Conservation (phyloP, 805 yeast genomes). For the Cyberlindnera misumaiensis region DNA sequence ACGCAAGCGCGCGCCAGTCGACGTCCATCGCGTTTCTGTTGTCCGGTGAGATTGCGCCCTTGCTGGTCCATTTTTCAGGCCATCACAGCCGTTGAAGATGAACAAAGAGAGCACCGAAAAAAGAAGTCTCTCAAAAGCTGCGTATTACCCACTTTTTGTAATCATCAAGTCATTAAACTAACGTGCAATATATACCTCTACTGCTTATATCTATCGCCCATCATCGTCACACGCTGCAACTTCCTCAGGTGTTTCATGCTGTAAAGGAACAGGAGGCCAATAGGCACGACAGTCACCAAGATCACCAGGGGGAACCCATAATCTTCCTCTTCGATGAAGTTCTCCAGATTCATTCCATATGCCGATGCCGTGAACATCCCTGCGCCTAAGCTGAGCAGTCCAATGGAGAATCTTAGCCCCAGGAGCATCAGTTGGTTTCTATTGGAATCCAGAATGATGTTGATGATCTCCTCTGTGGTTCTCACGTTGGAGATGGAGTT, state of each 20-base stretch:
- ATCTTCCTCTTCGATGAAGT: constrained; percentile 78
- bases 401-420: constrained; percentile 77
- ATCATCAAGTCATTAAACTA: neutral
- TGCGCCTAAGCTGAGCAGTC: constrained; percentile 74
- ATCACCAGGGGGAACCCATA: constrained; percentile 58
- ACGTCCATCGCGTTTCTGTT: neutral
- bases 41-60: too few species aligned
- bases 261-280: constrained; percentile 40
- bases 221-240: constrained; percentile 70
- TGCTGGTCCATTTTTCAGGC: too few species aligned
- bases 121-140: too few species aligned
- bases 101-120: too few species aligned
- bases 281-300: constrained; percentile 33
- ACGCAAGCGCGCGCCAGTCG: neutral
- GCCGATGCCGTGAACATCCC: constrained; percentile 77
- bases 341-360: constrained; percentile 94
- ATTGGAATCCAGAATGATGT: constrained; percentile 87
- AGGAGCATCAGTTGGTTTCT: constrained; percentile 88
- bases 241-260: constrained; percentile 53
- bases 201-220: constrained; percentile 30
- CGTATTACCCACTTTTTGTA: neutral
- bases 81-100: too few species aligned
- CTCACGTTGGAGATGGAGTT: constrained; percentile 73
- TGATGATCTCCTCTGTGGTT: constrained; percentile 92
- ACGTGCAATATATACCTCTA: neutral